Evolutionary conservation across 106 monocot species (phyloP).

Genomic region (Dendrobium nobile): DNA sequence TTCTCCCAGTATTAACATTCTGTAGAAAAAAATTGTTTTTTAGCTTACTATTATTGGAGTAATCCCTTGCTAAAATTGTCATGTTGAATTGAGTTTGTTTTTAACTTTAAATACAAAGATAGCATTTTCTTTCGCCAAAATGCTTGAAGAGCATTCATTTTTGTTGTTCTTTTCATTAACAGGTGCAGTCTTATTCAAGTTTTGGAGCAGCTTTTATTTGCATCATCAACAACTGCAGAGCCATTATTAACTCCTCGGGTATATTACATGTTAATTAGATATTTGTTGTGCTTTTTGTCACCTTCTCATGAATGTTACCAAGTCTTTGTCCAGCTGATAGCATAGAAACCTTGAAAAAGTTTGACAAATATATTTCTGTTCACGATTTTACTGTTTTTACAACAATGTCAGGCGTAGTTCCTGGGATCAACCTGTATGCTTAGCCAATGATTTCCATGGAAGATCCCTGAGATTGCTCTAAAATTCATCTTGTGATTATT

Average conservation of each 20-base stretch:
- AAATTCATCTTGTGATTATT: background rate
- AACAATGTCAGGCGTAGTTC: background rate
- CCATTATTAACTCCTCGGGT: slow-evolving; percentile 82
- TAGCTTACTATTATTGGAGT: background rate
- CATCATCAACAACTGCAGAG: slow-evolving; percentile 60
- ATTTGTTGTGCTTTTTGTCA: background rate
- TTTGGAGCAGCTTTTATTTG: slow-evolving; percentile 81
- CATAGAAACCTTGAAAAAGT: background rate
- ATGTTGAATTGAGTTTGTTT: background rate
- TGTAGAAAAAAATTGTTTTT: too few relatives aligned
- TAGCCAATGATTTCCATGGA: background rate
- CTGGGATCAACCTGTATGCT: background rate
- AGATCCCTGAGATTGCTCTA: background rate
- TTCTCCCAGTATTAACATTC: background rate
- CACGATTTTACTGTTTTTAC: background rate
- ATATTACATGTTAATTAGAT: slow-evolving; percentile 12
- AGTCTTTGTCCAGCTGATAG: background rate
- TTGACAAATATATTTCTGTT: background rate
- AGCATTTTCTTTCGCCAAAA: background rate
- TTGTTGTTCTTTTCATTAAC: slow-evolving; percentile 7
- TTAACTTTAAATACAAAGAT: background rate
- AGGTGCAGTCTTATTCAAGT: slow-evolving; percentile 89
- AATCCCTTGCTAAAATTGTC: background rate
- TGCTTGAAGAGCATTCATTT: background rate
- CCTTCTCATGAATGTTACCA: background rate